Base-by-base conservation (phyloP, 2,329 filamentous ascomycete species). In the Keithomyces neogunnii region DNA sequence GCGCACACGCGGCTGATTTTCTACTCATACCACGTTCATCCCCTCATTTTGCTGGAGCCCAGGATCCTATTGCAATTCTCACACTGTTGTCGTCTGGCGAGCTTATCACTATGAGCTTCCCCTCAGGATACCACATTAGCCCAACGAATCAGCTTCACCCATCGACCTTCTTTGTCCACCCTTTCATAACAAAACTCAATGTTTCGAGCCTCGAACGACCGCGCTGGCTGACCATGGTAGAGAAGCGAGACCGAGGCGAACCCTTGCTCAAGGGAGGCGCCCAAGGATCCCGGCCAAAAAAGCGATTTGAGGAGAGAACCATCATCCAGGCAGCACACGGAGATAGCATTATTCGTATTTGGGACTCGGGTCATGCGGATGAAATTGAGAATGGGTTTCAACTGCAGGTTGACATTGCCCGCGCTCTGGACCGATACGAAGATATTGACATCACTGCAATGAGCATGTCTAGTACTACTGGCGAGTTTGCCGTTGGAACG, bases 71-170 rank as follows among this genome's bases (percentile, higher is more conserved):
- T 51, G 92, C 90, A 28, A 73, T 95, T 40, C 75, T 99, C 57
- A 80, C 83, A 3, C 72, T 95, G 5, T 73, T 97, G 3, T 84
- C 86, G 1, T 96, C 90, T 1, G 93, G 93, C 28, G 92, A 97
- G 69, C 70, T 97, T 31, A 77, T 95, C 48, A 95, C 92, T 0
- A 72, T 97, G 65, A 95, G 86, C 60, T 97, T 97, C 63, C 93
- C 93, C 0, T 93, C 86, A 46, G 93, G 93, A 31, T 88, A 91
- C 66, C 86, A 89, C 1, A 95, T 97, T 51, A 88, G 85, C 31
- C 90, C 93, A 1, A 96, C 91, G 3, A 96, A 96, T 61, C 89
- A 96, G 68, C 77, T 99, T 5, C 92, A 95, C 62, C 81, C 91
- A 0, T 96, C 88, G 2, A 71, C 96, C 45, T 87, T 87, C 1